Percentiles rank a stretch among this genome's conserved stretches.
phyloP scores from a whole-genome alignment of 1,284 basidiomycete species.

The Mycosarcoma mackinlayi region DNA sequence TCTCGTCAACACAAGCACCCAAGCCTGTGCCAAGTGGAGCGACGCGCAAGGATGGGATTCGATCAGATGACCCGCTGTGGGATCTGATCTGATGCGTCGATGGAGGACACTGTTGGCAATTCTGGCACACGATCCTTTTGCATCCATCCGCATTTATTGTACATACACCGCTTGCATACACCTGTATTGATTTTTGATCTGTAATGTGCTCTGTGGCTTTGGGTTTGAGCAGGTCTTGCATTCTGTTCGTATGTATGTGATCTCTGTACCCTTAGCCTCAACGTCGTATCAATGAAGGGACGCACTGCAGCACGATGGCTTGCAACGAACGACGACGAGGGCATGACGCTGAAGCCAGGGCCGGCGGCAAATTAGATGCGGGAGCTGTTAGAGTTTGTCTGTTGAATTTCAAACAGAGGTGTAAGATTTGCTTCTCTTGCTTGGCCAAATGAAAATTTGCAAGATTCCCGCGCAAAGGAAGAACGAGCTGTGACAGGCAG shows the following conservation, averaged over 20 bases:
- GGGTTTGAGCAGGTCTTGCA: neutral
- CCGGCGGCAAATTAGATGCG: neutral
- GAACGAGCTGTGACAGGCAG: neutral
- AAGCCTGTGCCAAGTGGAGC: constrained; percentile 14
- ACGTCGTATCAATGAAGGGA: too few species aligned
- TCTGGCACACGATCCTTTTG: constrained; percentile 12
- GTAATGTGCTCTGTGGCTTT: too few species aligned
- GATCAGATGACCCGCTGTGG: constrained; percentile 48
- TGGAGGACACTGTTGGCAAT: neutral
- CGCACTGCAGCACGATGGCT: too few species aligned
- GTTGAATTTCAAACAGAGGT: too few species aligned
- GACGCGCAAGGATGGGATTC: constrained; percentile 45
- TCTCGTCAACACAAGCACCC: constrained; percentile 22
- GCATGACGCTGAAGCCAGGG: too few species aligned
- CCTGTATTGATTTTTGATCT: too few species aligned
- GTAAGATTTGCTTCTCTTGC: too few species aligned
- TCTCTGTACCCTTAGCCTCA: too few species aligned
- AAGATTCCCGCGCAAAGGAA: too few species aligned
- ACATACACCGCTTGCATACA: constrained; percentile 14
- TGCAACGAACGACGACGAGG: too few species aligned
- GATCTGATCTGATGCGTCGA: constrained; percentile 30
- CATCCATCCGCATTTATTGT: constrained; percentile 4
- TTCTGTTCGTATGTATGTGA: neutral
- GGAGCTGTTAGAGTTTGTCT: neutral
- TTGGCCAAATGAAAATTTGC: too few species aligned